Percentiles rank a stretch among this genome's conserved stretches.
Evolutionary conservation across 495 filamentous ascomycete genomes (phyloP).

Genomic region (Corynascus novoguineensis): DNA sequence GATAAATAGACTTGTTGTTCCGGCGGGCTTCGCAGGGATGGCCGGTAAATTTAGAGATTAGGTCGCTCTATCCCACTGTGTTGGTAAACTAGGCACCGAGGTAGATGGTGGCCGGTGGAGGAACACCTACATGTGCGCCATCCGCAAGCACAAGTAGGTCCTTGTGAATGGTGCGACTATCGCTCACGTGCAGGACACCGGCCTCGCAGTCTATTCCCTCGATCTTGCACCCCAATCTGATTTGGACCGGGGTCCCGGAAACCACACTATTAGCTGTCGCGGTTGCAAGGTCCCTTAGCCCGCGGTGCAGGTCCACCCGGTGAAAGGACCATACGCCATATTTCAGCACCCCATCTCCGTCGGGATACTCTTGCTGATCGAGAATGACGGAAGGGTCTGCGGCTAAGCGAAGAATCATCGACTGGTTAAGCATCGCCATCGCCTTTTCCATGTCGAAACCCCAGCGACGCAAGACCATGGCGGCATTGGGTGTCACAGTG

Average conservation of each 20-base stretch:
- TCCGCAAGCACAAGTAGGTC: conserved; percentile 31
- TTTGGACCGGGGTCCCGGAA: conserved; percentile 30
- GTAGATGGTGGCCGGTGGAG: background rate
- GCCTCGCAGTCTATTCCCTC: conserved; percentile 23
- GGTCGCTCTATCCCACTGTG: conserved; percentile 27
- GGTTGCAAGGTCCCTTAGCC: conserved; percentile 40
- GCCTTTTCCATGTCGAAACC: conserved; percentile 39
- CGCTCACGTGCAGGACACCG: conserved; percentile 18
- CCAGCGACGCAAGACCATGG: conserved; percentile 43
- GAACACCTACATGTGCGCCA: conserved; percentile 28
- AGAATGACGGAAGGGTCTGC: conserved; percentile 27
- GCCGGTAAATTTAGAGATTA: conserved; percentile 23
- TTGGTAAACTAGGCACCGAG: background rate
- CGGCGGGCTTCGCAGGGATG: conserved; percentile 12
- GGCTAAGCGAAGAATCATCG: conserved; percentile 23
- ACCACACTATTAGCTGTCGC: conserved; percentile 17
- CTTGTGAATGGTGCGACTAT: conserved; percentile 13
- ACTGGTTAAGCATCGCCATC: conserved; percentile 30
- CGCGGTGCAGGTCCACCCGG: conserved; percentile 52
- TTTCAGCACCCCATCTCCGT: conserved; percentile 27
- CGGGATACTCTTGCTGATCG: conserved; percentile 25
- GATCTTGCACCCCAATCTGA: conserved; percentile 28
- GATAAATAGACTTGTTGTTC: conserved; percentile 39
- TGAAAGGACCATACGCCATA: conserved; percentile 37
- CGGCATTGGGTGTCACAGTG: conserved; percentile 47